A percentile compares a stretch with the other conserved stretches of the same genome.
These are phyloP conservation scores for Colletotrichum musicola DNA, from an alignment of 2,329 filamentous ascomycete genomes.

Conservation along the genomic window DNA sequence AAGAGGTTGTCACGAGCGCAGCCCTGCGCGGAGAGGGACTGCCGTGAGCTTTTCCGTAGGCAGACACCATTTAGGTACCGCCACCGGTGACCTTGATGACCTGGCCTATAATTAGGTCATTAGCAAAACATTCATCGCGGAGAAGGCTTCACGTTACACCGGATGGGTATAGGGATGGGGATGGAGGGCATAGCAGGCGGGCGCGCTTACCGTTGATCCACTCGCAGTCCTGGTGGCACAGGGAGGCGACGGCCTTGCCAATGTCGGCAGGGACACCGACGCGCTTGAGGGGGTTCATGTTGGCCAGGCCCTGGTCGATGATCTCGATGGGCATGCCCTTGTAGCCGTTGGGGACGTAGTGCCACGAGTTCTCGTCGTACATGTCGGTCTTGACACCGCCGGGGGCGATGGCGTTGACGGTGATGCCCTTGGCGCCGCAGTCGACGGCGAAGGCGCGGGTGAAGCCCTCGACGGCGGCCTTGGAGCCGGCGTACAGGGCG, in stretches of 20 bases:
- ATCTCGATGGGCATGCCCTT: constrained; percentile 63
- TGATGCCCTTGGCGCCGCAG: constrained; percentile 76
- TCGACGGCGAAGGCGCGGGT: constrained; percentile 79
- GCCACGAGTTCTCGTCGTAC: constrained; percentile 78
- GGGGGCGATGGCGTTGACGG: constrained; percentile 79
- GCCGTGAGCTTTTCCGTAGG: background rate
- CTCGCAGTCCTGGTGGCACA: constrained; percentile 70
- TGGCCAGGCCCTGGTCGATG: constrained; percentile 68
- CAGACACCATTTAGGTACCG: constrained; percentile 34
- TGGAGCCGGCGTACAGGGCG: constrained; percentile 78
- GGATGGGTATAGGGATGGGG: too few species aligned
- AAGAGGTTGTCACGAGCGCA: constrained; percentile 15
- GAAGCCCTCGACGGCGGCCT: constrained; percentile 80
- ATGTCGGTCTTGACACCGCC: constrained; percentile 83
- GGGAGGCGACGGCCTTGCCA: constrained; percentile 67
- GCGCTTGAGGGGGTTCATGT: constrained; percentile 70
- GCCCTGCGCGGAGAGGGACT: constrained; percentile 21
- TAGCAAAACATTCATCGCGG: constrained; percentile 50
- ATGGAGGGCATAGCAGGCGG: background rate
- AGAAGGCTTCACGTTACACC: constrained; percentile 42
- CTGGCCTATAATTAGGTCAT: constrained; percentile 51
- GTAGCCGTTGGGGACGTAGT: constrained; percentile 70
- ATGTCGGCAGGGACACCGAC: constrained; percentile 71
- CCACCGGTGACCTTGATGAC: constrained; percentile 56
- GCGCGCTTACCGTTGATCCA: constrained; percentile 72